A percentile compares a stretch with the other conserved stretches of the same genome.
Conservation (phyloP, 805 yeast genomes). For the Torulaspora franciscae region DNA sequence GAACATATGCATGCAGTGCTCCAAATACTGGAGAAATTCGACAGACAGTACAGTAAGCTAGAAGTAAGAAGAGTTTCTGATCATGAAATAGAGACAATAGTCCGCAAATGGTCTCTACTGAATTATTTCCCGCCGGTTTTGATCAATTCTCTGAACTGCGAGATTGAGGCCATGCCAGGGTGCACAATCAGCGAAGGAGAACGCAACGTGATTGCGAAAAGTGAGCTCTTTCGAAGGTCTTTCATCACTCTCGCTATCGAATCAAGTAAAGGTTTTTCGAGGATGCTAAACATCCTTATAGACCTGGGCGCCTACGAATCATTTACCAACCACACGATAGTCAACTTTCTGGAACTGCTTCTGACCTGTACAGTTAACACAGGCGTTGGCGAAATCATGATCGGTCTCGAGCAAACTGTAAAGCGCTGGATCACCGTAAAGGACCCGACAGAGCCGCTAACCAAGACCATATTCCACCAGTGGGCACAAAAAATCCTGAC, state of each 20-base stretch:
- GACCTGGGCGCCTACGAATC: slow-evolving; percentile 2
- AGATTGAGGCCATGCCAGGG: slow-evolving; percentile 3
- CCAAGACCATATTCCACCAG: slow-evolving; percentile 5
- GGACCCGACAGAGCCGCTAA: slow-evolving; percentile 4
- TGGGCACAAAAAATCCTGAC: slow-evolving; percentile 8
- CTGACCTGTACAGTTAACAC: slow-evolving; percentile 16
- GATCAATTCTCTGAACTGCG: slow-evolving; percentile 11
- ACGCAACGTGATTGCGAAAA: slow-evolving; percentile 1
- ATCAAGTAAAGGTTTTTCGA: slow-evolving; percentile 13
- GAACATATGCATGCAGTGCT: slow-evolving; percentile 4
- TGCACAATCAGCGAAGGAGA: background rate
- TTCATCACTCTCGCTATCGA: slow-evolving; percentile 16
- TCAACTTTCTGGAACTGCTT: slow-evolving; percentile 7
- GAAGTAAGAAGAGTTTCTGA: slow-evolving; percentile 2
- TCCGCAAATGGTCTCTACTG: slow-evolving; percentile 11
- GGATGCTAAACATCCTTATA: slow-evolving; percentile 6
- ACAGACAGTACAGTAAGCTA: slow-evolving; percentile 6
- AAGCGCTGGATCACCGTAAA: slow-evolving; percentile 11
- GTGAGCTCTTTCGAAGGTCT: slow-evolving; percentile 11
- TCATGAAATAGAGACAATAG: background rate
- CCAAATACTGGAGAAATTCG: slow-evolving; percentile 5
- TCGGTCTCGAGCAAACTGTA: slow-evolving; percentile 12
- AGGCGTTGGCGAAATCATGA: slow-evolving; percentile 18
- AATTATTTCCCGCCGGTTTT: slow-evolving; percentile 17
- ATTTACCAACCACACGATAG: slow-evolving; percentile 4